A percentile compares a stretch with the other conserved stretches of the same genome.
These are phyloP conservation scores for Pyronema domesticum DNA, from an alignment of 495 filamentous ascomycete species.

Conservation along the genomic window DNA sequence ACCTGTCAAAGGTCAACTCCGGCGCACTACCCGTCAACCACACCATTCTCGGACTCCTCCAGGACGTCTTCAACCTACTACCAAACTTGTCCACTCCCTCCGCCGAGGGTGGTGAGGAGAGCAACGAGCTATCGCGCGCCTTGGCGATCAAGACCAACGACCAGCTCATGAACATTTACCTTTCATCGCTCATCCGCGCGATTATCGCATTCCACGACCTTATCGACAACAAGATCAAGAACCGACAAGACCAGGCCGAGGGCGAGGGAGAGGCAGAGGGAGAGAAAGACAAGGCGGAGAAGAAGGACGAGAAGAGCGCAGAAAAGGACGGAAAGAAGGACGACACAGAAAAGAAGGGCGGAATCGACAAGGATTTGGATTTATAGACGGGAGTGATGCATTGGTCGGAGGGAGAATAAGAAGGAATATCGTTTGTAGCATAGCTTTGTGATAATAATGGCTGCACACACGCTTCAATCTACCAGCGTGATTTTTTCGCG, in stretches of 20 bases:
- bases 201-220: conserved; percentile 98
- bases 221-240: conserved; percentile 99
- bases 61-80: conserved; percentile 97
- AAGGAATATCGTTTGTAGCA: not conserved
- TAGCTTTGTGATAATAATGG: conserved; percentile 3
- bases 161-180: conserved; percentile 93
- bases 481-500: too few species aligned
- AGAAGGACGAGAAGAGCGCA: conserved; percentile 28
- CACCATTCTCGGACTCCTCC: conserved; percentile 88
- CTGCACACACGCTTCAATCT: not conserved
- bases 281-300: conserved; percentile 41
- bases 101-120: conserved; percentile 37
- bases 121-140: conserved; percentile 71
- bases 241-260: conserved; percentile 90
- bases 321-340: conserved; percentile 47
- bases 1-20: conserved; percentile 89
- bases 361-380: conserved; percentile 35
- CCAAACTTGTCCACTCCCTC: conserved; percentile 82
- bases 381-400: not conserved
- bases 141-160: conserved; percentile 99
- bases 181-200: conserved; percentile 86
- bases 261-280: conserved; percentile 61
- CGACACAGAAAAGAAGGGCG: conserved; percentile 48
- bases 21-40: conserved; percentile 89
- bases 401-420: not conserved